phyloP scores from a whole-genome alignment of 495 filamentous ascomycete genomes.

The Ramalina intermedia region DNA sequence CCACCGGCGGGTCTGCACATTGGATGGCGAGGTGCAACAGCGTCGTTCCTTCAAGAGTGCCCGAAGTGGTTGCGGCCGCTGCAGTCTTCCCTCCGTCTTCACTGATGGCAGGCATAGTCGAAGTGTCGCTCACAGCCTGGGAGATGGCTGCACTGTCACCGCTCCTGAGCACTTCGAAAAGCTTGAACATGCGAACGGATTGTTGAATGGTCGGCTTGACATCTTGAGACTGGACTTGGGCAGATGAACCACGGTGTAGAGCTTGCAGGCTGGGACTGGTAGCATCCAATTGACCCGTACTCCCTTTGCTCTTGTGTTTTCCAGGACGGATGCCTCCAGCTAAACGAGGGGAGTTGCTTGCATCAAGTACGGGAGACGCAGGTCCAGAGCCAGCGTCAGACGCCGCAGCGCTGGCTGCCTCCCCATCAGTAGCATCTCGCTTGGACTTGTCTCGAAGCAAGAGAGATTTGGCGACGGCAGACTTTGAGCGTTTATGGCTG shows the following conservation, averaged over 20 bases:
- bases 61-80: conserved; percentile 23
- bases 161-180: conserved; percentile 81
- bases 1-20: conserved; percentile 84
- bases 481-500: conserved; percentile 42
- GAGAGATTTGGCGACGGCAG: conserved; percentile 35
- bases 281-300: conserved; percentile 7
- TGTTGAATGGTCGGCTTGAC: conserved; percentile 63
- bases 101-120: conserved; percentile 23
- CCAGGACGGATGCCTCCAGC: conserved; percentile 10
- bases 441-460: conserved; percentile 37
- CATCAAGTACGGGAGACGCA: conserved; percentile 19
- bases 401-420: conserved; percentile 7
- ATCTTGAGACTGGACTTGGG: conserved; percentile 18
- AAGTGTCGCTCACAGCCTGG: conserved; percentile 63
- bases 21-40: conserved; percentile 92
- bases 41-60: conserved; percentile 59
- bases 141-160: conserved; percentile 85
- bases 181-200: conserved; percentile 81
- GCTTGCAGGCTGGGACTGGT: conserved; percentile 21
- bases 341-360: conserved; percentile 14
- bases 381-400: conserved; percentile 16
- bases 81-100: conserved; percentile 32
- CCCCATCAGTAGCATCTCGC: conserved; percentile 19
- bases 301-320: conserved; percentile 11
- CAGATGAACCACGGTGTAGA: conserved; percentile 22